Evolutionary conservation across 345 rosid genomes (phyloP).

Genomic region (Dimocarpus longan): DNA sequence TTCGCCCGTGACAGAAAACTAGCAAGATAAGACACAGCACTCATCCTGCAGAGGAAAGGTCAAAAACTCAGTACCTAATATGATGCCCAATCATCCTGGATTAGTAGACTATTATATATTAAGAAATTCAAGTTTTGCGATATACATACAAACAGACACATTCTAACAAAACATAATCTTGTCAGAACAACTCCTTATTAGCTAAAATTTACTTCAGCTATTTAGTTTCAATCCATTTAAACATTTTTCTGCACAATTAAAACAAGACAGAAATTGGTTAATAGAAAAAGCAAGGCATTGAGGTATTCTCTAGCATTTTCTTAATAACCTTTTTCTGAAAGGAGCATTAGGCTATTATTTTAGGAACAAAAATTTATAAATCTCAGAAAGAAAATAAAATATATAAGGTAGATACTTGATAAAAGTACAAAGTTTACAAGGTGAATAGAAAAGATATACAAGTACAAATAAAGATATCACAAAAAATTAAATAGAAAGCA

Average conservation of each 20-base stretch:
- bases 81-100: not conserved
- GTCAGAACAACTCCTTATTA: not conserved
- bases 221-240: not conserved
- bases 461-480: not conserved
- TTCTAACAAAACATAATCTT: not conserved
- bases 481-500: not conserved
- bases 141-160: not conserved
- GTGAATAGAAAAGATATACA: not conserved
- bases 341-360: not conserved
- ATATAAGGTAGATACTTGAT: not conserved
- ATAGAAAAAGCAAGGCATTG: not conserved
- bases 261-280: not conserved
- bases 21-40: slow-evolving; percentile 88
- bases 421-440: not conserved
- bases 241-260: not conserved
- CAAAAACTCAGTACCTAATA: slow-evolving; percentile 3
- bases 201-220: not conserved
- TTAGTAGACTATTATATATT: not conserved
- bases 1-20: slow-evolving; percentile 89
- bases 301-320: not conserved
- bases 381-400: not conserved
- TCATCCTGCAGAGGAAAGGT: slow-evolving; percentile 65
- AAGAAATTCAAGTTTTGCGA: not conserved
- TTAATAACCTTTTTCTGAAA: not conserved
- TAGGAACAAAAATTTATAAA: not conserved